Evolutionary conservation across 306 rosid species (phyloP), one percentile per base, ranked within the genome.

Genomic region (Sechiopsis laciniata): DNA sequence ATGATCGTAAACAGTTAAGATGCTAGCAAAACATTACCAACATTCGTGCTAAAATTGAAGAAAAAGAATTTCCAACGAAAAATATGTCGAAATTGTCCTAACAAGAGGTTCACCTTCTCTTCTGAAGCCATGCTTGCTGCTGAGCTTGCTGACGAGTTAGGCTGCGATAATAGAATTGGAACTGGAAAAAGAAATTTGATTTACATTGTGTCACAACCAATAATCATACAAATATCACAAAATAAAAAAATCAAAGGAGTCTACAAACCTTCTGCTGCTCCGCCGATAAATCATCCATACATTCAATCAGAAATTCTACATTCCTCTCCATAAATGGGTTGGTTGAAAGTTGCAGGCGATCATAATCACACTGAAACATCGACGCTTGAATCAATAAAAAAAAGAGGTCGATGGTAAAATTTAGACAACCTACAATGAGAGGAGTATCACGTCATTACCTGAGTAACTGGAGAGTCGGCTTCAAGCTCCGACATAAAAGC

Each of bases 91-190:
- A 35, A 63, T 35, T 35, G 15, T 35, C 14, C 51, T 1, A 35
- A 16, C 7, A 3, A 17, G n/a, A 45, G n/a, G 20, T 20, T 64
- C 75, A 94, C 98, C 97, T 94, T 86, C 98, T 91, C 83, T 94
- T 94, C 73, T 94, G 98, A 80, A 94, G 90, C 98, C 98, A 94
- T 67, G 95, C 95, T 83, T 89, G 97, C 84, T 94, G 98, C 77
- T 90, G 98, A 78, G 92, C 92, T 85, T 90, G 98, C 82, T 87
- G 97, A 57, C 98, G 96, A 14, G 97, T 86, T 82, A 90, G 81
- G 83, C 85, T 90, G 46, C 97, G 74, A 56, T 89, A 87, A 80
- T 87, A 62, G 87, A 82, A 94, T 86, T 94, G 98, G 75, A 89
- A 91, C 98, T 90, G 81, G 55, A 74, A 20, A 42, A 75, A 45